Evolutionary conservation across 495 filamentous ascomycete genomes (phyloP), one percentile per base, ranked within the genome.

Genomic region (Penicillium canariense): DNA sequence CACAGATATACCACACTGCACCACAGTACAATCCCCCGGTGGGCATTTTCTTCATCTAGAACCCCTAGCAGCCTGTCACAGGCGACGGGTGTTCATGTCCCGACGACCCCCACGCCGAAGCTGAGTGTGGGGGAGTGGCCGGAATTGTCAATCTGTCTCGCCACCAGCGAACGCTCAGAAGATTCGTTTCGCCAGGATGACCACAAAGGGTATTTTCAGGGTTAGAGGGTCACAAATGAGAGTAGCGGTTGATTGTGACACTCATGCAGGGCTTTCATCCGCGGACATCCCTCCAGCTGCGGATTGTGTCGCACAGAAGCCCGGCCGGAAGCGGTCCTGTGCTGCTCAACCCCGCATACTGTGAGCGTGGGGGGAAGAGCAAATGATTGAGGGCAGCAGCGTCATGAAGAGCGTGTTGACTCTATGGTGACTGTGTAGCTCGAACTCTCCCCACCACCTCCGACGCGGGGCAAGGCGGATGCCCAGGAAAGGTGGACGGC

Each of bases 301-400:
- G 20, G 36, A 5, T n/a, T n/a, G n/a, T 28, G 15, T 20, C 5
- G 35, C 11, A 10, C 20, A 42, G 20, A 2, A 31, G 22, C 11
- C 25, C 26, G 38, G 38, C 38, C 34, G 22, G 31, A 5, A 6
- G 4, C 23, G 15, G 31, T n/a, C n/a, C n/a, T n/a, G n/a, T n/a
- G n/a, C 36, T 10, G 7, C n/a, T 20, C 48, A 56, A 62, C 60
- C 60, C 60, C 56, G 60, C 60, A 60, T 56, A 54, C 17, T 32
- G 44, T 18, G 49, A 42, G 38, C 46, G 60, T 50, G 52, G 60
- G 57, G 56, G 60, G 34, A 3, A 22, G 8, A 23, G 27, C 10
- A 20, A 48, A 42, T 17, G 42, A 25, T n/a, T n/a, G n/a, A n/a
- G n/a, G n/a, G n/a, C n/a, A n/a, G n/a, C n/a, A n/a, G n/a, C n/a